Percentiles rank a stretch among this genome's conserved stretches.
Conservation (phyloP, 1,139 yeast genomes). For the Zygoascus hellenicus region DNA sequence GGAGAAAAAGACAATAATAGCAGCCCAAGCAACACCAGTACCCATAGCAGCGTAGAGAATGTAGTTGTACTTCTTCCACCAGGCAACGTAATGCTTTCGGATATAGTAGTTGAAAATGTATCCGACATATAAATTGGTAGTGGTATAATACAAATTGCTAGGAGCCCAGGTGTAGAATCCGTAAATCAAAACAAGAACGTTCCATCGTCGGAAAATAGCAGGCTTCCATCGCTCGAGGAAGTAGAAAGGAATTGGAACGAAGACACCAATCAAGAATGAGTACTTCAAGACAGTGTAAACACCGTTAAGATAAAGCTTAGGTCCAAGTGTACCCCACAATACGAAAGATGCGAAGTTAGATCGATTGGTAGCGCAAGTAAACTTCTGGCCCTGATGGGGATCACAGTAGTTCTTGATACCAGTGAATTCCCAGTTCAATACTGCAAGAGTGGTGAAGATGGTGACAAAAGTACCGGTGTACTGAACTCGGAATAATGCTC, state of each 20-base stretch:
- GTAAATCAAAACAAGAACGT: slow-evolving; percentile 49
- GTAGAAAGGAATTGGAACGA: slow-evolving; percentile 43
- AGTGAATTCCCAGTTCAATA: slow-evolving; percentile 47
- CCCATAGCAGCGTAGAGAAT: slow-evolving; percentile 50
- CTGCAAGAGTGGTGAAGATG: slow-evolving; percentile 45
- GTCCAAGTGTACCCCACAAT: slow-evolving; percentile 61
- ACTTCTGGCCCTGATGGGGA: slow-evolving; percentile 34
- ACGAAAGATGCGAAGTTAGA: slow-evolving; percentile 37
- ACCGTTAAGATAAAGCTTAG: slow-evolving; percentile 47
- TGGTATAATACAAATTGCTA: slow-evolving; percentile 44
- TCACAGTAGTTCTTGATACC: slow-evolving; percentile 44
- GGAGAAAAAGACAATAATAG: slow-evolving; percentile 46
- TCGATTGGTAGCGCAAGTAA: slow-evolving; percentile 34
- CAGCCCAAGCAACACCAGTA: slow-evolving; percentile 41
- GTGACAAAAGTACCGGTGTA: slow-evolving; percentile 37
- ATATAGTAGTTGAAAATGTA: slow-evolving; percentile 48
- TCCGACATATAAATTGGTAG: slow-evolving; percentile 47
- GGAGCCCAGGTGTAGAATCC: slow-evolving; percentile 45
- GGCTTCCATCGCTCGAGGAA: slow-evolving; percentile 33
- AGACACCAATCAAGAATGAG: slow-evolving; percentile 50
- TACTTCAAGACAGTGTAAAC: slow-evolving; percentile 44
- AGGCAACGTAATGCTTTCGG: slow-evolving; percentile 45
- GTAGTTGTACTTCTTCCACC: slow-evolving; percentile 47
- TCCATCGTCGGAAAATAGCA: slow-evolving; percentile 35
- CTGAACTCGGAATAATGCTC: slow-evolving; percentile 55